Evolutionary conservation across 2,329 filamentous ascomycete genomes (phyloP).

Genomic region (Fusarium hainanense): DNA sequence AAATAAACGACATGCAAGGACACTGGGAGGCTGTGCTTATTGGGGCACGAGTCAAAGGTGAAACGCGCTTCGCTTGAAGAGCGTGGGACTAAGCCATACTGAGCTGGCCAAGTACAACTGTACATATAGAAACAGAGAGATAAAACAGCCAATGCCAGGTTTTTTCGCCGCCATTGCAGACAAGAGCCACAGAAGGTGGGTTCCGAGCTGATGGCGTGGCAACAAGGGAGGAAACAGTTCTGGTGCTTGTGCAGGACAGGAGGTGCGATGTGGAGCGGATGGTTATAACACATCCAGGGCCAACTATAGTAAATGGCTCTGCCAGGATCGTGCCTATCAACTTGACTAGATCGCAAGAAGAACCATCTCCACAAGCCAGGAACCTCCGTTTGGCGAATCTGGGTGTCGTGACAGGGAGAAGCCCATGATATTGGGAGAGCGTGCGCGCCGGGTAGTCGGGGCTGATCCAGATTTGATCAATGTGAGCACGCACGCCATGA

Average conservation of each 20-base stretch:
- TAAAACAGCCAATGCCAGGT: conserved; percentile 32
- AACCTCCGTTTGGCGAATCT: conserved; percentile 43
- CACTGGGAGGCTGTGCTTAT: conserved; percentile 39
- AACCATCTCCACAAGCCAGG: conserved; percentile 42
- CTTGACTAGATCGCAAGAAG: conserved; percentile 44
- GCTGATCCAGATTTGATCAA: conserved; percentile 41
- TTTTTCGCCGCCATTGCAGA: conserved; percentile 32
- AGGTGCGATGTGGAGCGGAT: conserved; percentile 43
- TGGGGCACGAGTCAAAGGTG: conserved; percentile 41
- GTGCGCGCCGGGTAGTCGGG: conserved; percentile 35
- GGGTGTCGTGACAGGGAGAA: conserved; percentile 40
- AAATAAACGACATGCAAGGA: conserved; percentile 38
- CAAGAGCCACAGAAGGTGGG: conserved; percentile 32
- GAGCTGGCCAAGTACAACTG: conserved; percentile 40
- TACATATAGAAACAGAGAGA: conserved; percentile 20
- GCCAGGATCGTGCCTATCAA: conserved; percentile 40
- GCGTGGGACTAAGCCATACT: conserved; percentile 40
- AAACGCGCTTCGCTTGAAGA: conserved; percentile 46
- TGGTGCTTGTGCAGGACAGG: conserved; percentile 40
- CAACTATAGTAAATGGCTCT: conserved; percentile 46
- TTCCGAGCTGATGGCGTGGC: conserved; percentile 44
- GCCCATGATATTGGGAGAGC: conserved; percentile 33
- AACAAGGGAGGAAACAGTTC: conserved; percentile 42
- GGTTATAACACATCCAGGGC: conserved; percentile 48
- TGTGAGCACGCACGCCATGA: conserved; percentile 43